phyloP scores from a whole-genome alignment of 2,329 filamentous ascomycete species.

The Aspergillus sp. region DNA sequence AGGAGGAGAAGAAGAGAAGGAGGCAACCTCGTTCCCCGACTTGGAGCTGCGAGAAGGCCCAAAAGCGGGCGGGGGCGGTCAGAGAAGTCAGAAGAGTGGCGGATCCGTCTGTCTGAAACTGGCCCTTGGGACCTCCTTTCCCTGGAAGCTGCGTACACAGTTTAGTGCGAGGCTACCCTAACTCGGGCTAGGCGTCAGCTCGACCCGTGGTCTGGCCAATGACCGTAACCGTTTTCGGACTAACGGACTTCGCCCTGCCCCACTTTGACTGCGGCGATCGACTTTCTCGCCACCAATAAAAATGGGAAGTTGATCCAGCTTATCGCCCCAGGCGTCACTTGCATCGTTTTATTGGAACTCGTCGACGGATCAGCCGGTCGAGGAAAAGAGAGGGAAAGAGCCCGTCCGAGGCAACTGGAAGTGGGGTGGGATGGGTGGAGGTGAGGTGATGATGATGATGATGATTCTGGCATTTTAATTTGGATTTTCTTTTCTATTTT shows the following conservation, averaged over 20 bases:
- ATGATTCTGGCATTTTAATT: not conserved
- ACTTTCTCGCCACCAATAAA: constrained; percentile 17
- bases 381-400: constrained; percentile 1
- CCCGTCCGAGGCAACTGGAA: not conserved
- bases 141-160: constrained; percentile 14
- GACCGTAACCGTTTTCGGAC: constrained; percentile 15
- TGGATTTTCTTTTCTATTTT: not conserved
- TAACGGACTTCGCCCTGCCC: constrained; percentile 12
- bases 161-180: constrained; percentile 2
- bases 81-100: constrained; percentile 17
- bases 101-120: constrained; percentile 14
- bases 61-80: constrained; percentile 16
- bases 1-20: not conserved
- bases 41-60: constrained; percentile 19
- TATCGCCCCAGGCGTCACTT: constrained; percentile 19
- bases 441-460: not conserved
- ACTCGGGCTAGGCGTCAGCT: constrained; percentile 16
- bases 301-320: constrained; percentile 5
- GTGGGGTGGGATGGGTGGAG: not conserved
- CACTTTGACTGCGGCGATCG: constrained; percentile 19
- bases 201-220: constrained; percentile 14
- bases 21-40: constrained; percentile 4
- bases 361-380: constrained; percentile 1
- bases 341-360: constrained; percentile 5
- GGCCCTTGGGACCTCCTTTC: constrained; percentile 5